These are phyloP conservation scores for Marchantia paleacea DNA, from an alignment of 225 moss, liverwort and hornwort species.

Conservation along the genomic window DNA sequence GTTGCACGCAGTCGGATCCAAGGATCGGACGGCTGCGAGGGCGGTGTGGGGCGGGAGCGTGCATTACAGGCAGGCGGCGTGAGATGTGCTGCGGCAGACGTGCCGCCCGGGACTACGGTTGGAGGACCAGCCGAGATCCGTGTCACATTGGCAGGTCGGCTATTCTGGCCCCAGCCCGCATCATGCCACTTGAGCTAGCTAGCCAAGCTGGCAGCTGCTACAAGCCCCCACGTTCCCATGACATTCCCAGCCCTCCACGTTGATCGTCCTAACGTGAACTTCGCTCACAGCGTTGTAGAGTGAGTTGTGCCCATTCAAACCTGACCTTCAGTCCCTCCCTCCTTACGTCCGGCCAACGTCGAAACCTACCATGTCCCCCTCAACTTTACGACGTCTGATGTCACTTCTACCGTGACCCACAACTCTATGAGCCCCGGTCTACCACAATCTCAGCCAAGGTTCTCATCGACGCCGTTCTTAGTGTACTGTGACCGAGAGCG, in stretches of 20 bases:
- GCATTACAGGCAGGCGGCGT: background rate
- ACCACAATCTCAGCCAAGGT: background rate
- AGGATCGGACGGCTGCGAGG: background rate
- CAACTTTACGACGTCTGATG: background rate
- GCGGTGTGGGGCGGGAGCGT: background rate
- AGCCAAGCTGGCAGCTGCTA: background rate
- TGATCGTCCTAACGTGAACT: background rate
- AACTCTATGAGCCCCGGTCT: background rate
- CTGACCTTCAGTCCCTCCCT: background rate
- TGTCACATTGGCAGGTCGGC: constrained; percentile 12
- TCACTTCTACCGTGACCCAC: background rate
- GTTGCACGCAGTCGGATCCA: background rate
- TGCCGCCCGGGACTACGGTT: background rate
- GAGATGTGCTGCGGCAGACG: constrained; percentile 1
- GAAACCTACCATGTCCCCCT: background rate
- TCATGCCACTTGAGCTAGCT: background rate
- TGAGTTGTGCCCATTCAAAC: no score
- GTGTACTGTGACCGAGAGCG: background rate
- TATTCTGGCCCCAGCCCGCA: constrained; percentile 4
- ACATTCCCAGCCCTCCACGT: background rate
- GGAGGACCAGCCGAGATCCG: background rate
- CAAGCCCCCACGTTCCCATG: constrained; percentile 10
- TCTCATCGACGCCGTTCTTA: background rate
- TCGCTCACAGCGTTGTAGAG: background rate
- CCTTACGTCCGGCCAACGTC: background rate